Base-by-base conservation (phyloP, 805 yeast genomes). In the Candida ascalaphidarum region DNA sequence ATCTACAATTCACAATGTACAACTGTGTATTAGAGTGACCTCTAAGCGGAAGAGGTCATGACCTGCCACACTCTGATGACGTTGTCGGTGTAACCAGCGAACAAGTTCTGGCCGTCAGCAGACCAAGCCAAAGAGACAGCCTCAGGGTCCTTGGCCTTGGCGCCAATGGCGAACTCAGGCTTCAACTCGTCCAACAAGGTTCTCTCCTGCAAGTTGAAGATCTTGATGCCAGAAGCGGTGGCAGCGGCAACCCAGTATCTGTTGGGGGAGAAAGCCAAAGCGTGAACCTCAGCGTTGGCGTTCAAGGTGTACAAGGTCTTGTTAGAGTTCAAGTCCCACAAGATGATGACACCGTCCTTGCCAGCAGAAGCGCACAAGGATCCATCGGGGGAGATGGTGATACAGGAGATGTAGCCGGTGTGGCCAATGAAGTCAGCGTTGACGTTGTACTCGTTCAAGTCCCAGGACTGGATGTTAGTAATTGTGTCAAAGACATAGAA, bases 211-310 rank as follows among this genome's bases (percentile, higher is more conserved):
- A 92, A 80, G 81, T 88, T 84, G 84, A 78, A 92, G 77, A 92
- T 80, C 83, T 88, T 89, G 77, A 92, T 85, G 60, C 96, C 92
- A 49, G 95, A 71, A 47, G 96, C 72, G 55, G 99, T 92, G 61
- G 98, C 97, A 71, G 97, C 98, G 65, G 95, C 89, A 68, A 92
- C 82, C 98, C 98, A 92, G 94, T 84, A 92, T 81, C 98, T 88
- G 94, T 84, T 84, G 73, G 99, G 98, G 66, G 97, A 89, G 95
- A 92, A 92, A 55, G 96, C 95, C 63, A 92, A 77, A 64, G 96
- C 94, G 69, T 84, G 84, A 53, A 92, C 86, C 77, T 89, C 97
- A 61, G 89, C 92, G 66, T 92, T 85, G 54, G 95, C 89, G 56
- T 75, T 71, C 66, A 92, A 77, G 58, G 95, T 79, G 94, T 86